These are phyloP conservation scores for Cyclotella baltica DNA, from an alignment of 108 stramenopile species.

Conservation along the genomic window DNA sequence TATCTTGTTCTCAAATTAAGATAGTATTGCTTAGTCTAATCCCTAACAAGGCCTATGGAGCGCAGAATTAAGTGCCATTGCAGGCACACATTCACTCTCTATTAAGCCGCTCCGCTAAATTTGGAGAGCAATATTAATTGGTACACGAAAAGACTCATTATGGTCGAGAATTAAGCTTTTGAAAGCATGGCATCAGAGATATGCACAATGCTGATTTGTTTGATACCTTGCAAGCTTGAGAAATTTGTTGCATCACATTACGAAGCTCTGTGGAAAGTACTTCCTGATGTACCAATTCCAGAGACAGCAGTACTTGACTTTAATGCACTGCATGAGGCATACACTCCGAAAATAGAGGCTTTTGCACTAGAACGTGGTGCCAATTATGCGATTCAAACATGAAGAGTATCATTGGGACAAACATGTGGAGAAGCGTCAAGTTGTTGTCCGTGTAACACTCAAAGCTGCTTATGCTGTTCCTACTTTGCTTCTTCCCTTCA, in stretches of 20 bases:
- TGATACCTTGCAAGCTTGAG: conserved; percentile 96
- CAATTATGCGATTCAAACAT: conserved; percentile 75
- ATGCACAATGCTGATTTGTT: conserved; percentile 97
- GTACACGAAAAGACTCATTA: conserved; percentile 95
- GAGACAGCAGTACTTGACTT: conserved; percentile 66
- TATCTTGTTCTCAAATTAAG: no score
- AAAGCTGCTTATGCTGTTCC: conserved; percentile 94
- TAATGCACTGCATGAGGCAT: conserved; percentile 59
- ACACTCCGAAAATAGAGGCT: conserved; percentile 78
- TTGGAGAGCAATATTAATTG: no score
- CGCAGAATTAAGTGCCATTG: no score
- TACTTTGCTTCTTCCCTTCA: conserved; percentile 92
- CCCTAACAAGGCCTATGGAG: no score
- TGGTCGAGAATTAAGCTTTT: conserved; percentile 93
- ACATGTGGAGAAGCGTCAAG: conserved; percentile 70
- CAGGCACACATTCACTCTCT: no score
- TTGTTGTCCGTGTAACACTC: conserved; percentile 88
- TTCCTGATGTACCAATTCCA: conserved; percentile 73
- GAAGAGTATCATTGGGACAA: conserved; percentile 95
- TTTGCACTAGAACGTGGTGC: conserved; percentile 84
- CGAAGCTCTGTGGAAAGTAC: conserved; percentile 87
- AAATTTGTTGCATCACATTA: conserved; percentile 96
- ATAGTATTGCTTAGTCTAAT: no score
- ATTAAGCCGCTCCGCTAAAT: no score
- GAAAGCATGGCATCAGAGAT: conserved; percentile 78